Conservation (phyloP, 2,329 filamentous ascomycete genomes). For the Curvularia eragrostidis region DNA sequence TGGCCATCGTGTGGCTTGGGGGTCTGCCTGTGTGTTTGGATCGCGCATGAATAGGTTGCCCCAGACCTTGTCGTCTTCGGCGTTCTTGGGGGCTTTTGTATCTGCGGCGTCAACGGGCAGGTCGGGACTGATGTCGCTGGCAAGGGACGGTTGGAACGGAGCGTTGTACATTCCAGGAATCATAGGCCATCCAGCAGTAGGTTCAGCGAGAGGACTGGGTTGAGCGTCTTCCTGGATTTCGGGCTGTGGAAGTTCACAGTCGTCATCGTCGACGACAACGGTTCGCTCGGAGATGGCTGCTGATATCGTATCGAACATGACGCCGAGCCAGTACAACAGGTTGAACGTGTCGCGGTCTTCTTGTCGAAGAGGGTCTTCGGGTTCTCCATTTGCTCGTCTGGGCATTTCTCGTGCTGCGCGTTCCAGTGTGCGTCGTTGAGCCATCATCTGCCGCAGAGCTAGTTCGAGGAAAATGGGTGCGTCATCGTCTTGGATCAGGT, state of each 20-base stretch:
- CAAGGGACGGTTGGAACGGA: not conserved
- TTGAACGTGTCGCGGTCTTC: conserved; percentile 57
- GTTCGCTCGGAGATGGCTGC: conserved; percentile 61
- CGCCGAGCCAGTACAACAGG: conserved; percentile 64
- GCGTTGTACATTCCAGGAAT: conserved; percentile 17
- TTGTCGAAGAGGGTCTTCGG: conserved; percentile 28
- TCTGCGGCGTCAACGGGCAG: not conserved
- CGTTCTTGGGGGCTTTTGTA: conserved; percentile 47
- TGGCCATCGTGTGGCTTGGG: conserved; percentile 12
- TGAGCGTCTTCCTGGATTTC: conserved; percentile 2
- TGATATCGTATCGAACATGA: conserved; percentile 66
- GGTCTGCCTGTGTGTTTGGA: not conserved
- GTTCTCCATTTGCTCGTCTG: conserved; percentile 18
- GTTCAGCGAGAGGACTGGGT: not conserved
- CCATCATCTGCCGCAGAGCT: conserved; percentile 14
- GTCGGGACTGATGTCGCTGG: too few relatives aligned
- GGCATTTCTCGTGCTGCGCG: conserved; percentile 14
- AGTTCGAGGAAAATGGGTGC: conserved; percentile 13
- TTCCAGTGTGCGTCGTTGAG: conserved; percentile 15
- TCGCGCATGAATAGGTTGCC: conserved; percentile 15
- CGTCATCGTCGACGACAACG: conserved; percentile 55
- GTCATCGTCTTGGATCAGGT: conserved; percentile 12
- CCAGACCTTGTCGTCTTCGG: conserved; percentile 25
- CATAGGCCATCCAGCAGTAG: not conserved
- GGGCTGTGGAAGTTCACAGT: conserved; percentile 49